Evolutionary conservation across 2,329 filamentous ascomycete species (phyloP).

Genomic region (Berkeleyomyces rouxiae): DNA sequence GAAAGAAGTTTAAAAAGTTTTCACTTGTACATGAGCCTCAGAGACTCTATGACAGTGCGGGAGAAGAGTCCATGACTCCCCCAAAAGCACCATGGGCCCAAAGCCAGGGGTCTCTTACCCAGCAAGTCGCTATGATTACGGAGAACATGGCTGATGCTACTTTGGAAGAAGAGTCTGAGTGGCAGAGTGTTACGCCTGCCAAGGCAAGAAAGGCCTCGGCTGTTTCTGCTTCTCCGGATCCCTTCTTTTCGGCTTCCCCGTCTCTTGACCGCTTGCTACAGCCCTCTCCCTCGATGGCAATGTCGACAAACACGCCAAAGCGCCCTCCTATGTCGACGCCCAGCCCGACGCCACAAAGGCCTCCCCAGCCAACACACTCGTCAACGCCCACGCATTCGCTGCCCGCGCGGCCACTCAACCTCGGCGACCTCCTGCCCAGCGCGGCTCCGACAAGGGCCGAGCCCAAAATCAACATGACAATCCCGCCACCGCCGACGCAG

Average conservation of each 20-base stretch:
- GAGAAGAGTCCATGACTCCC: not conserved
- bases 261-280: not conserved
- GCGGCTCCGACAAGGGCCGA: constrained; percentile 38
- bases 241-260: not conserved
- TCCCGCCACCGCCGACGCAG: constrained; percentile 7
- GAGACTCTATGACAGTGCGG: not conserved
- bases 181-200: constrained; percentile 9
- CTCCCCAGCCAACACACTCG: not conserved
- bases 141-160: constrained; percentile 11
- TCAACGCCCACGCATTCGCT: not conserved
- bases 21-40: not conserved
- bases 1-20: not conserved
- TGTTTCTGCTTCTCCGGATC: not conserved
- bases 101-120: not conserved
- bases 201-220: constrained; percentile 1
- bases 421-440: constrained; percentile 7
- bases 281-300: not conserved
- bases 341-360: not conserved
- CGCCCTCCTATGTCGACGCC: not conserved
- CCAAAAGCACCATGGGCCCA: constrained; percentile 9
- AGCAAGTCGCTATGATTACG: constrained; percentile 1
- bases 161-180: constrained; percentile 4
- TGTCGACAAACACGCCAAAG: not conserved
- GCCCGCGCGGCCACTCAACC: constrained; percentile 3
- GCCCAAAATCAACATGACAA: constrained; percentile 40